phyloP scores from a whole-genome alignment of 75 land plant species.

The Ceratopteris richardii region DNA sequence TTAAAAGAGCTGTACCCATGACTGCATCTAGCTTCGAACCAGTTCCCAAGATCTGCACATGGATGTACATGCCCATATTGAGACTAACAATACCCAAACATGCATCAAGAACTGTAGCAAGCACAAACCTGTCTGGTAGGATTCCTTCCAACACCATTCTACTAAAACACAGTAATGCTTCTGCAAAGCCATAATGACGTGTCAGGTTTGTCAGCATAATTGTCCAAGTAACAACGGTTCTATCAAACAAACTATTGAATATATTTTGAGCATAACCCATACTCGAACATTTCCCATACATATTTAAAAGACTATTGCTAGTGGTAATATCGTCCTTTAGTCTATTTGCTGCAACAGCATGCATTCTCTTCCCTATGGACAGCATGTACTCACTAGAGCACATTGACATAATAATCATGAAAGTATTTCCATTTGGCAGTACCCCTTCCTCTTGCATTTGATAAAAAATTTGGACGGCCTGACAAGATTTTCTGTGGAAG shows the following conservation, averaged over 20 bases:
- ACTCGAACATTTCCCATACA: conserved; percentile 20
- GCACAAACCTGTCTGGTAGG: conserved; percentile 3
- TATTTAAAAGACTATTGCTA: neutral
- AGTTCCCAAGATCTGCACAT: neutral
- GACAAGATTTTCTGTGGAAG: no score
- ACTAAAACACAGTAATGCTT: conserved; percentile 4
- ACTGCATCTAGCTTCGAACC: conserved; percentile 11
- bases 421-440: no score
- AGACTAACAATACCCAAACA: conserved; percentile 6
- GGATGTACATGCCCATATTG: conserved; percentile 8
- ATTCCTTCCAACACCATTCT: conserved; percentile 10
- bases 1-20: conserved; percentile 50
- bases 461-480: no score
- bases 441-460: no score
- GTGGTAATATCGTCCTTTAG: neutral
- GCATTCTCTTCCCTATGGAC: no score
- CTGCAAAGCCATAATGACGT: neutral
- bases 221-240: conserved; percentile 7
- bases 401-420: no score
- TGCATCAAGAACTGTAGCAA: neutral
- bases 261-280: conserved; percentile 11
- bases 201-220: conserved; percentile 6
- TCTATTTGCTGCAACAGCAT: no score
- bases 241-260: neutral
- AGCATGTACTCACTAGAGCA: no score